phyloP scores from a whole-genome alignment of 345 rosid genomes.

The Melastoma malabathricum region DNA sequence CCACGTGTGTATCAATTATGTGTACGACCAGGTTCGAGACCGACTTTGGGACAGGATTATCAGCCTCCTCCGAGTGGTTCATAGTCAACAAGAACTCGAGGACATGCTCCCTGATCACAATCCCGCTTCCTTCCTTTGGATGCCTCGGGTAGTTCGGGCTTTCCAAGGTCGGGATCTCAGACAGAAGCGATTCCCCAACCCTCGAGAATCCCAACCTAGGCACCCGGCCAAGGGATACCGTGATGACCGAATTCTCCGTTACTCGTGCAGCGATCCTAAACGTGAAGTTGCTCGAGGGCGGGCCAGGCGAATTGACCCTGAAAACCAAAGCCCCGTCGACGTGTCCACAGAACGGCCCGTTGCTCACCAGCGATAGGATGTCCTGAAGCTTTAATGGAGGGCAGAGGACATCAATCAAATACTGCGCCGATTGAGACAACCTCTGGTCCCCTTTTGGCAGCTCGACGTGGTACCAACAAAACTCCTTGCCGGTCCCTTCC shows the following conservation, averaged over 20 bases:
- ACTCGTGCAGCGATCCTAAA: slow-evolving; percentile 88
- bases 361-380: slow-evolving; percentile 48
- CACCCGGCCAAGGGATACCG: slow-evolving; percentile 83
- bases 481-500: slow-evolving; percentile 59
- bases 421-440: slow-evolving; percentile 69
- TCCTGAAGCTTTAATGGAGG: slow-evolving; percentile 95
- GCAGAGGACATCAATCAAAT: slow-evolving; percentile 78
- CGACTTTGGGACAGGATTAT: slow-evolving; percentile 82
- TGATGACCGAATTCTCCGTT: slow-evolving; percentile 81
- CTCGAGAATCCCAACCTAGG: slow-evolving; percentile 89
- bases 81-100: slow-evolving; percentile 84
- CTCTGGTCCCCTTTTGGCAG: slow-evolving; percentile 76
- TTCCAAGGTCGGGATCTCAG: slow-evolving; percentile 84
- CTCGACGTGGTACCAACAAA: slow-evolving; percentile 95
- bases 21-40: slow-evolving; percentile 86
- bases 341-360: slow-evolving; percentile 84
- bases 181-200: slow-evolving; percentile 64
- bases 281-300: slow-evolving; percentile 59
- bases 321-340: slow-evolving; percentile 91
- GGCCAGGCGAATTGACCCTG: slow-evolving; percentile 96
- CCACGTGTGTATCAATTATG: slow-evolving; percentile 78
- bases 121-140: slow-evolving; percentile 46
- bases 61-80: slow-evolving; percentile 99
- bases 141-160: slow-evolving; percentile 31
- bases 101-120: slow-evolving; percentile 93